These are phyloP conservation scores for Phytophthora fragariaefolia DNA, from an alignment of 352 stramenopile genomes.

Conservation along the genomic window DNA sequence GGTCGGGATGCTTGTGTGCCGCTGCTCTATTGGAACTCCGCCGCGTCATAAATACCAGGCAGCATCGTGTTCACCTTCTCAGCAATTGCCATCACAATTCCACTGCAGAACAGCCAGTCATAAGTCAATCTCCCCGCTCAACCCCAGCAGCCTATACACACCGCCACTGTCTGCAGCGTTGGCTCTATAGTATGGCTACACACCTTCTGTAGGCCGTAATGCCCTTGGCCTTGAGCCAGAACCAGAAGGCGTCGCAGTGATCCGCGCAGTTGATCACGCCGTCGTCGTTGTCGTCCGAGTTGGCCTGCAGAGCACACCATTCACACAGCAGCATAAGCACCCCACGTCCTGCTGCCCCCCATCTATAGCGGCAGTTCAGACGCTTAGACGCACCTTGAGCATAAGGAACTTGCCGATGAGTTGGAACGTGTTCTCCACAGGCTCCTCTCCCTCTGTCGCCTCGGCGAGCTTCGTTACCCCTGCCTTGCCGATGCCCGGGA, in stretches of 20 bases:
- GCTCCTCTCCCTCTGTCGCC: slow-evolving; percentile 79
- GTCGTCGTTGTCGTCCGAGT: slow-evolving; percentile 89
- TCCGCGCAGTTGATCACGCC: slow-evolving; percentile 92
- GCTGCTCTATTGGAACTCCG: slow-evolving; percentile 91
- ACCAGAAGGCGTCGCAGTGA: slow-evolving; percentile 98
- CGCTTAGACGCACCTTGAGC: slow-evolving; percentile 64
- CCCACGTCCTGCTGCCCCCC: background rate
- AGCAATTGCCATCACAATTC: slow-evolving; percentile 97
- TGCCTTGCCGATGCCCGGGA: slow-evolving; percentile 94
- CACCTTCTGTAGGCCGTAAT: slow-evolving; percentile 94
- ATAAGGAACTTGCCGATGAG: slow-evolving; percentile 96
- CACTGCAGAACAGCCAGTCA: slow-evolving; percentile 56
- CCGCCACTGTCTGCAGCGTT: no score
- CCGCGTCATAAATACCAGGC: slow-evolving; percentile 96
- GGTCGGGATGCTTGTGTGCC: background rate
- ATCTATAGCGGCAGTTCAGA: background rate
- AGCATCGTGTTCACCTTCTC: slow-evolving; percentile 98
- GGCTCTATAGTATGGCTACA: no score
- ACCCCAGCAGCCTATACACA: no score
- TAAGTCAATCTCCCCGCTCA: slow-evolving; percentile 3
- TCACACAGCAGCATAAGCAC: slow-evolving; percentile 11
- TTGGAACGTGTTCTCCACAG: slow-evolving; percentile 97
- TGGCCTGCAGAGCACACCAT: slow-evolving; percentile 50
- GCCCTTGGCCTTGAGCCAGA: slow-evolving; percentile 95
- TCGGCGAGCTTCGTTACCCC: slow-evolving; percentile 88